Evolutionary conservation across 306 rosid genomes (phyloP), one percentile per base, ranked within the genome.

Genomic region (Ormosia emarginata): DNA sequence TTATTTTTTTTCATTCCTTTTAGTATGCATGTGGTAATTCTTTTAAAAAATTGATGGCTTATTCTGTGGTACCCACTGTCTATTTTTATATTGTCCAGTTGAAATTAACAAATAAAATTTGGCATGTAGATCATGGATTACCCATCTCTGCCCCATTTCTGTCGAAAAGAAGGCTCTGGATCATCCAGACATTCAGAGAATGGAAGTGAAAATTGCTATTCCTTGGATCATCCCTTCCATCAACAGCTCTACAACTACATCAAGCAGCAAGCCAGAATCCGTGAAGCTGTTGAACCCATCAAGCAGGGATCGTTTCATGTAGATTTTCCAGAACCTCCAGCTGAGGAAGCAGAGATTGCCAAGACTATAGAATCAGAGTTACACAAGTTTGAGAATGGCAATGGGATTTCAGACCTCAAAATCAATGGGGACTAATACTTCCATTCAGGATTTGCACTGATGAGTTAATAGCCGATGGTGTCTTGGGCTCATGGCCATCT

Each of bases 261-360:
- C 82, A 90, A 86, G 76, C 89, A 92, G 86, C 97, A 87, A 83
- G 82, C 94, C 74, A 79, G 87, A 79, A 77, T 34, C 11, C 47
- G 63, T 30, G 89, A 85, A 82, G 47, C 86, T n/a, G 87, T 63
- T 69, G 75, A 7, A 41, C 97, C 89, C 47, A 86, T 87, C 83
- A 95, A 88, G 66, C 92, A 90, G 66, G 96, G 99, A 79, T 95
- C 99, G 8, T 91, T 90, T 80, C 98, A 93, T 63, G 98, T 92
- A 62, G 86, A 86, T 67, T 71, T 93, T 59, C 96, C 97, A 5
- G 92, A 87, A 79, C 90, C 92, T 58, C 85, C 85, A 1, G 77
- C 82, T 7, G 91, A 90, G 76, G 90, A 90, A 88, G 82, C 84
- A 6, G 85, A 75, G 76, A 84, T 91, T 29, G 91, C 87, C 64